Evolutionary conservation across 2,329 filamentous ascomycete genomes (phyloP).

Genomic region (Ophiostoma montium): DNA sequence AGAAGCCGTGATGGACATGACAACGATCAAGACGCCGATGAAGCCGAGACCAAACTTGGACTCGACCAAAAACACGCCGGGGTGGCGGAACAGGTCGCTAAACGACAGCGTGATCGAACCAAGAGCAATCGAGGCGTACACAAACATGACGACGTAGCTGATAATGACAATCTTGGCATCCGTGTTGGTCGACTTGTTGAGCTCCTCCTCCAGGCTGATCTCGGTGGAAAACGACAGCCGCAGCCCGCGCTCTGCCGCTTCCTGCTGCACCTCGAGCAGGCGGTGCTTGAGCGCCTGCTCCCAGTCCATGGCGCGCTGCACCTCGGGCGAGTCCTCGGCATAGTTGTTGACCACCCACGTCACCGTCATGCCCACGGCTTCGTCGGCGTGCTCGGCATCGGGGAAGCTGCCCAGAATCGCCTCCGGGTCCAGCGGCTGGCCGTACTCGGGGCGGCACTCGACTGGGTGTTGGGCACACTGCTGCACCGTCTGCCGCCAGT

Average conservation of each 20-base stretch:
- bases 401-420: constrained; percentile 77
- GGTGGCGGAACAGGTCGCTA: constrained; percentile 65
- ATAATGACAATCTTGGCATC: constrained; percentile 94
- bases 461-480: constrained; percentile 70
- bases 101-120: constrained; percentile 75
- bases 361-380: constrained; percentile 68
- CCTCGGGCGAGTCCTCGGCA: constrained; percentile 54
- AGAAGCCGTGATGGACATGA: constrained; percentile 94
- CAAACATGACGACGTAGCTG: constrained; percentile 97
- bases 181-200: constrained; percentile 97
- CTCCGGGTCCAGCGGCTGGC: constrained; percentile 73
- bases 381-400: constrained; percentile 46
- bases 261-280: constrained; percentile 62
- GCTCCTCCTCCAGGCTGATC: constrained; percentile 83
- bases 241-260: constrained; percentile 65
- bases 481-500: constrained; percentile 59
- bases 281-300: constrained; percentile 64
- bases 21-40: constrained; percentile 82
- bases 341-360: constrained; percentile 94
- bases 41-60: constrained; percentile 96
- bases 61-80: constrained; percentile 73
- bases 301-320: constrained; percentile 74
- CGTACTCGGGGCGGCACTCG: constrained; percentile 73
- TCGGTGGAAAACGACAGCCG: constrained; percentile 91
- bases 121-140: constrained; percentile 86